These are phyloP conservation scores for Nepenthes mirabilis DNA, from an alignment of 148 eudicot species.

Conservation along the genomic window DNA sequence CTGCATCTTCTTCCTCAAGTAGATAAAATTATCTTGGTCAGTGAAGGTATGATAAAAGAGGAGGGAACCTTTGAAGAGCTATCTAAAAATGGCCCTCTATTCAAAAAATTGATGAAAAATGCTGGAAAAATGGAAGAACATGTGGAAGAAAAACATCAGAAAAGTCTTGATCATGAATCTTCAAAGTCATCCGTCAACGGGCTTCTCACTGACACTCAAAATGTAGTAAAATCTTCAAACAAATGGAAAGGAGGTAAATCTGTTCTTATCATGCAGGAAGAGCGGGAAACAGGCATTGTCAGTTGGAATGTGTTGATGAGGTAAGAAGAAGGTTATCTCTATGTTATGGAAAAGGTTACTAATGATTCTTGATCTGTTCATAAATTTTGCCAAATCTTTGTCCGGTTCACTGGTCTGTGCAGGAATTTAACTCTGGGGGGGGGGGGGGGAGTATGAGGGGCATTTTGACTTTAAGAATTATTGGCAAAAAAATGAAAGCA, in stretches of 20 bases:
- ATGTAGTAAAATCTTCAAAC: constrained; percentile 10
- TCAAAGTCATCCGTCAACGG: constrained; percentile 9
- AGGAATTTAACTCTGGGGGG: no score
- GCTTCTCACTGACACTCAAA: constrained; percentile 10
- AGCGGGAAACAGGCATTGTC: constrained; percentile 47
- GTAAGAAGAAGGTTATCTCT: constrained; percentile 11
- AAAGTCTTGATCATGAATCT: constrained; percentile 6
- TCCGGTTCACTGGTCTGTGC: no score
- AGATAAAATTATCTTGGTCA: constrained; percentile 38
- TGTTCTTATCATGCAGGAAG: constrained; percentile 54
- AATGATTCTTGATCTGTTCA: neutral
- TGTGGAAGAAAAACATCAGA: constrained; percentile 18
- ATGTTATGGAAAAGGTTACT: neutral
- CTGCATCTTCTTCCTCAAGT: constrained; percentile 59
- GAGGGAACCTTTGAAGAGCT: constrained; percentile 58
- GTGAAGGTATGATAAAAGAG: constrained; percentile 55
- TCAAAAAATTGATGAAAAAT: constrained; percentile 48
- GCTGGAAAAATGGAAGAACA: constrained; percentile 49
- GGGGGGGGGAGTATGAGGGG: no score
- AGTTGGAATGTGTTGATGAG: constrained; percentile 44
- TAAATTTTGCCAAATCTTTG: neutral
- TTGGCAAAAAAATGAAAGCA: no score
- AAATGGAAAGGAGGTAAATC: constrained; percentile 29
- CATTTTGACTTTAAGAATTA: no score
- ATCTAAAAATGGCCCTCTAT: constrained; percentile 29